Base-by-base conservation (phyloP, 257 asterid genomes). In the Solanum rostratum region DNA sequence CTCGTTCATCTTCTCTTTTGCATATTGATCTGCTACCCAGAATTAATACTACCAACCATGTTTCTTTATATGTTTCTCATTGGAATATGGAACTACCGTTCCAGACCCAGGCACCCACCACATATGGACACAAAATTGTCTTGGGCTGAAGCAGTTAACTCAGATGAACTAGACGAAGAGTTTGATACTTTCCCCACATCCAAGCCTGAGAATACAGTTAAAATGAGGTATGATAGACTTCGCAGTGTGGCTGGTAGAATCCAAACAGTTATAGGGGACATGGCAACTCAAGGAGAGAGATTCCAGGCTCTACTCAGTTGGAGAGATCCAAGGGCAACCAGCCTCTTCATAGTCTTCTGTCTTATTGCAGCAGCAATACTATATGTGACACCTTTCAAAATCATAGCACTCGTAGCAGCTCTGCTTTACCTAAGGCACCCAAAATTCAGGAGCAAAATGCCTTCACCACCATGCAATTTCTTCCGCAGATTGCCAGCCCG, bases 121-220 rank as follows among this genome's bases (percentile, higher is more conserved):
- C 96, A 92, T 84, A 91, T 93, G 95, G 97, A 93, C 84, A 82
- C 95, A 0, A 89, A 86, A 50, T 85, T 92, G 13, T 93, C 97
- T 1, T 89, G 92, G 87, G 97, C 97, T 3, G 97, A 93, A 18
- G 92, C 89, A 1, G 96, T 82, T 10, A 88, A n/a, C 66, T 59
- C 30, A 59, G 66, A 59, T 59, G 66, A 59, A 59, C 66, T 59
- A 59, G 66, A 59, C 10, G 66, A 59, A 59, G 66, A 59, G 66
- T 59, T 59, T 22, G 66, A 59, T 29, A 59, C 66, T n/a, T 59
- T 59, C 30, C 66, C 66, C 13, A 59, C 66, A 59, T 59, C 66
- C 30, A 59, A 59, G 66, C 66, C 66, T 59, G 66, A 59, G 66
- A 59, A 59, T 59, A 59, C 30, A 22, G 66, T 59, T 59, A 59